These are phyloP conservation scores for Pseudocercospora vitis DNA, from an alignment of 2,329 filamentous ascomycete genomes.

Conservation along the genomic window DNA sequence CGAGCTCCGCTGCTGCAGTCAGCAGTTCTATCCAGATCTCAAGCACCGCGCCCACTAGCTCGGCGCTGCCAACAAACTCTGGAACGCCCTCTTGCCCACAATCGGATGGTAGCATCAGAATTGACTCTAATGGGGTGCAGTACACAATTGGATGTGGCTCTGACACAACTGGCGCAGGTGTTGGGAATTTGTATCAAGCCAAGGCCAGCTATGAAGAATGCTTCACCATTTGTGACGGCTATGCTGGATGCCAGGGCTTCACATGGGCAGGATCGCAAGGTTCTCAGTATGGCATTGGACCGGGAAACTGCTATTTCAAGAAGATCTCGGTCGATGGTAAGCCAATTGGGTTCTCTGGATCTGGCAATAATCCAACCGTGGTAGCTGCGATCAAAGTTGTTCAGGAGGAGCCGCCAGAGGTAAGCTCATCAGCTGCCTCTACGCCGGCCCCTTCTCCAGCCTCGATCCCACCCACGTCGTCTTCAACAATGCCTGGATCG, in stretches of 20 bases:
- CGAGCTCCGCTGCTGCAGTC: constrained; percentile 5
- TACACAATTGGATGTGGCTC: constrained; percentile 13
- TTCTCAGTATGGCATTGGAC: constrained; percentile 7
- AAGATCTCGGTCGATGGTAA: constrained; percentile 3
- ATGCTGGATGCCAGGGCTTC: constrained; percentile 8
- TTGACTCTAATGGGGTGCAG: constrained; percentile 5
- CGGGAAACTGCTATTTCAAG: constrained; percentile 16
- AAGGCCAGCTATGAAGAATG: constrained; percentile 8
- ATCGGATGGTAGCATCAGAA: constrained; percentile 3
- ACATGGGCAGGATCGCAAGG: constrained; percentile 10
- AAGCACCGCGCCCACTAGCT: background rate
- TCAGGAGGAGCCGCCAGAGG: background rate
- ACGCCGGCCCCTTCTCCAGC: too few species aligned
- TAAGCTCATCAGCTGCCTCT: too few species aligned
- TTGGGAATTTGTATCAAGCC: background rate
- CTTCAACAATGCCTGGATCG: too few species aligned
- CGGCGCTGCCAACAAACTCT: background rate
- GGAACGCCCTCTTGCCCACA: constrained; percentile 5
- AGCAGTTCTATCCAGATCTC: background rate
- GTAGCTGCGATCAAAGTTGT: constrained; percentile 6
- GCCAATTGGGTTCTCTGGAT: constrained; percentile 1
- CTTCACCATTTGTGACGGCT: constrained; percentile 4
- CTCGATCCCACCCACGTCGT: too few species aligned
- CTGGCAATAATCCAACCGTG: background rate
- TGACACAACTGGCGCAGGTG: constrained; percentile 6